Base-by-base conservation (phyloP, 495 filamentous ascomycete genomes). In the Neurospora sp. region DNA sequence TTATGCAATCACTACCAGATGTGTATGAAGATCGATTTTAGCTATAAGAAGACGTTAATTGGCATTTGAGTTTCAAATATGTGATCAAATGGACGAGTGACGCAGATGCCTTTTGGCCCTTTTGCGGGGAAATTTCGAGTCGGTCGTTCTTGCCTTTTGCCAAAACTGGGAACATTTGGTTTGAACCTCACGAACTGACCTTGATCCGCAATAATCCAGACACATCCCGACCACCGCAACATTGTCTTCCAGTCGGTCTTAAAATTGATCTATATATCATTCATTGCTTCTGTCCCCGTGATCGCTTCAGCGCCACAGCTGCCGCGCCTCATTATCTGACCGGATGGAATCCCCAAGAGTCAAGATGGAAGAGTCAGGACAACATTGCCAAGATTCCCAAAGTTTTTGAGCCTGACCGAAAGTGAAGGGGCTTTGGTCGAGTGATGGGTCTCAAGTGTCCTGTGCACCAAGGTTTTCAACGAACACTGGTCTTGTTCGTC, bases 91-190 rank as follows among this genome's bases (percentile, higher is more conserved):
- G 2, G 41, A 44, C 8, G 41, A 44, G 6, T 44, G 16, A 1
- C 41, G 16, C 8, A 0, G 41, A 44, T 44, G 16, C 3, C 1
- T 44, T 18, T 18, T 44, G 41, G 6, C 5, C 41, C n/a, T 44
- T 44, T 44, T n/a, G 41, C 1, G 16, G 16, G 16, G 16, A 18
- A 44, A 2, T 8, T 2, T 18, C 41, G 2, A 18, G 16, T 3
- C 6, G 14, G 41, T 0, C 41, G 16, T 44, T 44, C 16, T 44
- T 18, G 16, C 41, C 41, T 18, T 44, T 44, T 35, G 4, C 5
- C 41, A 44, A 8, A 0, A 0, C 0, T 0, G 16, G 5, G 5
- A 18, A 2, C 1, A 18, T 42, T 8, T 44, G 16, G 16, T 7
- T 44, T n/a, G n/a, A n/a, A n/a, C n/a, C n/a, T n/a, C n/a, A n/a